Conservation (phyloP, 2,329 filamentous ascomycete species). For the Phyllosticta paracitricarpa region DNA sequence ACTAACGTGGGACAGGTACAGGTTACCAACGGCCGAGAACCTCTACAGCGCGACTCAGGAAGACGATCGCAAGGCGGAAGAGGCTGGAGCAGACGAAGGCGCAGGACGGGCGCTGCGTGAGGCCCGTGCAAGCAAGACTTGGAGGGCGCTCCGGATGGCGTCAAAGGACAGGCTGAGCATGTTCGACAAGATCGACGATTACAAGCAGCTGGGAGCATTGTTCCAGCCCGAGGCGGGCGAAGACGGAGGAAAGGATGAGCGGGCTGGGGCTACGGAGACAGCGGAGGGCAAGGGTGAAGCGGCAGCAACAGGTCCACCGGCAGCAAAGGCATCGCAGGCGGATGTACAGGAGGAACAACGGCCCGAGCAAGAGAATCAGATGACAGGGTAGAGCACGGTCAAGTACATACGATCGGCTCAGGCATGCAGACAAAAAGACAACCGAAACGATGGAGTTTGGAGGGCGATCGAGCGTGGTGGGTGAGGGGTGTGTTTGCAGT, state of each 20-base stretch:
- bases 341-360: slow-evolving; percentile 27
- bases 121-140: slow-evolving; percentile 77
- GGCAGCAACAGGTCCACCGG: slow-evolving; percentile 16
- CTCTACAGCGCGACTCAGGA: slow-evolving; percentile 66
- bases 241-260: slow-evolving; percentile 20
- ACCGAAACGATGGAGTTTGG: slow-evolving; percentile 10
- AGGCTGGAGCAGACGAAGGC: slow-evolving; percentile 67
- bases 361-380: slow-evolving; percentile 28
- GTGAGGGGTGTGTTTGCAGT: not conserved
- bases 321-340: slow-evolving; percentile 22
- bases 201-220: slow-evolving; percentile 53
- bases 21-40: slow-evolving; percentile 57
- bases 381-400: slow-evolving; percentile 23
- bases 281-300: slow-evolving; percentile 26
- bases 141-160: slow-evolving; percentile 77
- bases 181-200: slow-evolving; percentile 83
- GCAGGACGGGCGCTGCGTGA: slow-evolving; percentile 48
- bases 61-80: slow-evolving; percentile 78
- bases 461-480: slow-evolving; percentile 7
- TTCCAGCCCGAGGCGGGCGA: slow-evolving; percentile 32
- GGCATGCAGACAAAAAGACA: slow-evolving; percentile 11
- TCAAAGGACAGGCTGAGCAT: slow-evolving; percentile 61
- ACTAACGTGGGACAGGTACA: slow-evolving; percentile 44
- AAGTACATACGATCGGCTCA: slow-evolving; percentile 19
- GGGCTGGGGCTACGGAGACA: slow-evolving; percentile 20